Evolutionary conservation across 495 filamentous ascomycete species (phyloP), one percentile per base, ranked within the genome.

Genomic region (Tuber microsphaerosporum): DNA sequence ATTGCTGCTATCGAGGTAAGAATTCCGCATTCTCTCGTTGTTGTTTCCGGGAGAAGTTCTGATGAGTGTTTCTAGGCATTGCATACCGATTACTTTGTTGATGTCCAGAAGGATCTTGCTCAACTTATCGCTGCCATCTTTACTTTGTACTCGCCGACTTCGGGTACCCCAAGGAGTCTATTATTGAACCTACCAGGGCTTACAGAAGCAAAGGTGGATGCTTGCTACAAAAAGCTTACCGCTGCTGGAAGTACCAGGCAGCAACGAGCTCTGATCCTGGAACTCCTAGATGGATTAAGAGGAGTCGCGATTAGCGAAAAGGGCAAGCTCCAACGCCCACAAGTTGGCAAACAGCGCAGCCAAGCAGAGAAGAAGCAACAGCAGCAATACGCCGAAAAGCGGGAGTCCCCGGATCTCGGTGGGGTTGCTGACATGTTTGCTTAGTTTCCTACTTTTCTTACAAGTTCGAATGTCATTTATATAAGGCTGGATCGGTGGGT

Each of bases 1-100:
- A 83, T 83, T 79, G 81, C 81, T 8, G 76, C 81, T 61, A 80
- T 83, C 87, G 75, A 91, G 88, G 42, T 92, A 97, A 76, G 92
- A 94, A 6, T 87, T 96, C 37, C 91, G 91, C 85, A 90, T 56
- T 31, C 48, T 48, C 37, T 45, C 43, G 14, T 34, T 65, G 1
- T 37, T 70, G n/a, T 34, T 61, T n/a, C 37, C 14, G n/a, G 61
- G 43, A 42, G 26, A 73, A n/a, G 31, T 92, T 37, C 51, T 74
- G 46, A 72, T 71, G 73, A 51, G 0, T 92, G 90, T 76, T 92
- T 97, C 83, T 91, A 93, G 34, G 94, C 92, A 20, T 88, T 99
- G 44, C 91, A 98, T 83, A 95, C 98, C 74, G 89, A 93, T 1
- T 97, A 98, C 82, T 98, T 98, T 79, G 94, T 97, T 61, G 95